These are phyloP conservation scores for Cylindrotheca fusiformis DNA, from an alignment of 108 stramenopile species.

Conservation along the genomic window DNA sequence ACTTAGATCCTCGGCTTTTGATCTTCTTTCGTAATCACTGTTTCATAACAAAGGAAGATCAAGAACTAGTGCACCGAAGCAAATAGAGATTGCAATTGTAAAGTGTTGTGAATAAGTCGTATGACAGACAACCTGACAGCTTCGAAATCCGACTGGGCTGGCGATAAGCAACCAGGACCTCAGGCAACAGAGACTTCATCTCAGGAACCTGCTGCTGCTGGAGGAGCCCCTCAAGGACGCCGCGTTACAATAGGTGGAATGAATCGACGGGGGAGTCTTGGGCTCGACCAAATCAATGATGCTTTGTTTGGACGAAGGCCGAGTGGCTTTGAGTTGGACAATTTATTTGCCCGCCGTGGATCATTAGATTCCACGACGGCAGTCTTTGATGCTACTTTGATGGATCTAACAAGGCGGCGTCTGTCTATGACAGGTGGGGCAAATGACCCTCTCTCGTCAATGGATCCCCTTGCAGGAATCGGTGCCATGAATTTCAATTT, in stretches of 20 bases:
- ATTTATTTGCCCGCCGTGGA: conserved; percentile 19
- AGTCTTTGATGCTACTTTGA: conserved; percentile 57
- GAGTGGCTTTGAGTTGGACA: conserved; percentile 13
- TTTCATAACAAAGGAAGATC: too few species aligned
- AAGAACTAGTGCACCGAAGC: too few species aligned
- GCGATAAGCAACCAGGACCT: background rate
- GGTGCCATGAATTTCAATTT: conserved; percentile 1
- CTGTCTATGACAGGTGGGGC: conserved; percentile 39
- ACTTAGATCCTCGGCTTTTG: too few species aligned
- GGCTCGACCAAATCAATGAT: conserved; percentile 14
- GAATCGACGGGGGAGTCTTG: conserved; percentile 26
- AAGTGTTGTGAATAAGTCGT: too few species aligned
- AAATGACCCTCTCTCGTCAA: background rate
- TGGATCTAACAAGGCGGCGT: conserved; percentile 45
- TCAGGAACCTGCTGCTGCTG: background rate
- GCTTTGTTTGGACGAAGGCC: conserved; percentile 19
- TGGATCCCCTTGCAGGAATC: conserved; percentile 1
- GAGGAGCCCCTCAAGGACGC: background rate
- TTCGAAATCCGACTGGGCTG: background rate
- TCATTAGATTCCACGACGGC: conserved; percentile 51
- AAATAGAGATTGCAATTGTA: too few species aligned
- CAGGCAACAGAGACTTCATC: background rate
- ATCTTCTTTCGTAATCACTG: too few species aligned
- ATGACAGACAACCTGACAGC: background rate
- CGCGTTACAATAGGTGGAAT: background rate